phyloP scores from a whole-genome alignment of 2,329 filamentous ascomycete genomes.

The Parafenestella ontariensis region DNA sequence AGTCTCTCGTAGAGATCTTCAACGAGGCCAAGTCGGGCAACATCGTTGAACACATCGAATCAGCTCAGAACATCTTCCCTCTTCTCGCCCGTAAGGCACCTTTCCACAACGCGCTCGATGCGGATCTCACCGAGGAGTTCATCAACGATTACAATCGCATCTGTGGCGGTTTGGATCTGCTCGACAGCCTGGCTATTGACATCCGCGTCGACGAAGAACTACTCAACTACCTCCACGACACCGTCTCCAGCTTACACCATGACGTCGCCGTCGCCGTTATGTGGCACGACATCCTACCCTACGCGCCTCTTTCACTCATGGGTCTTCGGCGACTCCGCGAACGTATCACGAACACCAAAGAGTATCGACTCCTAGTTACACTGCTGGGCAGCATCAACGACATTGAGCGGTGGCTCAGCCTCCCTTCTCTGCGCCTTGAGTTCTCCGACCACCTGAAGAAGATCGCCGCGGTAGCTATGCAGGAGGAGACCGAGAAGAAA shows the following conservation, averaged over 20 bases:
- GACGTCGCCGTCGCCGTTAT: not conserved
- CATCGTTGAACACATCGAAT: not conserved
- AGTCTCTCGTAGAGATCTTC: slow-evolving; percentile 7
- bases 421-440: not conserved
- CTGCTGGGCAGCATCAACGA: slow-evolving; percentile 4
- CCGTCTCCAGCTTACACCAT: slow-evolving; percentile 1
- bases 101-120: not conserved
- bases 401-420: slow-evolving; percentile 9
- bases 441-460: not conserved
- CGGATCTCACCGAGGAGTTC: slow-evolving; percentile 1
- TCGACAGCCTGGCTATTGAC: not conserved
- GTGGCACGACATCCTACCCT: slow-evolving; percentile 9
- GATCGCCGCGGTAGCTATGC: not conserved
- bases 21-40: not conserved
- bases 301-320: slow-evolving; percentile 4
- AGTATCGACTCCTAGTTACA: not conserved
- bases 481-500: not conserved
- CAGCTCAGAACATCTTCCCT: slow-evolving; percentile 6
- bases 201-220: not conserved
- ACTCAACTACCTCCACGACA: not conserved
- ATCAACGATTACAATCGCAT: slow-evolving; percentile 4
- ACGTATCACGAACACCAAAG: not conserved
- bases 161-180: not conserved
- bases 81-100: slow-evolving; percentile 2
- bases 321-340: slow-evolving; percentile 1